Evolutionary conservation across 495 filamentous ascomycete genomes (phyloP).

Genomic region (Aspergillus diversus): DNA sequence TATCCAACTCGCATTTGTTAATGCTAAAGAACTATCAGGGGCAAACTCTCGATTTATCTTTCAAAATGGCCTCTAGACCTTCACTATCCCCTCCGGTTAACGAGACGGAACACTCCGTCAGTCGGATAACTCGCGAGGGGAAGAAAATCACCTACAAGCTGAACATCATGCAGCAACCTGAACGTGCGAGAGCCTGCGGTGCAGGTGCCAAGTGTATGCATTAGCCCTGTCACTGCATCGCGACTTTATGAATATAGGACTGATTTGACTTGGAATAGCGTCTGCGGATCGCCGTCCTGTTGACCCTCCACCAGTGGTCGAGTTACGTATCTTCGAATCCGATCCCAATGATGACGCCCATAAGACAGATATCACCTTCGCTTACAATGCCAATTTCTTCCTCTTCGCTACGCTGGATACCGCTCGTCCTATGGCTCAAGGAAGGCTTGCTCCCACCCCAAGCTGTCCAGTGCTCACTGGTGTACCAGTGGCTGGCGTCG

Average conservation of each 20-base stretch:
- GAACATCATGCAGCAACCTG: slow-evolving; percentile 90
- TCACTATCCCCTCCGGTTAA: slow-evolving; percentile 47
- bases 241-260: not conserved
- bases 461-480: slow-evolving; percentile 88
- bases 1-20: too few species aligned
- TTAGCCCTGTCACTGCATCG: not conserved
- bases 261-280: slow-evolving; percentile 52
- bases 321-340: slow-evolving; percentile 84
- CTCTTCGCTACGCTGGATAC: slow-evolving; percentile 91
- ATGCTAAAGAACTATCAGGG: too few species aligned
- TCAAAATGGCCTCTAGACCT: slow-evolving; percentile 41
- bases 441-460: slow-evolving; percentile 68
- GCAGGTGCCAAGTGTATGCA: slow-evolving; percentile 90
- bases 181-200: slow-evolving; percentile 94
- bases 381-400: slow-evolving; percentile 97
- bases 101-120: slow-evolving; percentile 61
- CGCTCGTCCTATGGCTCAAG: slow-evolving; percentile 83
- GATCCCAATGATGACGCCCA: slow-evolving; percentile 56
- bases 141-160: slow-evolving; percentile 80
- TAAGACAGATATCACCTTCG: slow-evolving; percentile 80
- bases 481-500: slow-evolving; percentile 94
- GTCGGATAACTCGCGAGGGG: slow-evolving; percentile 76
- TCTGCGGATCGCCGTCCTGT: slow-evolving; percentile 96
- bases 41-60: not conserved
- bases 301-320: slow-evolving; percentile 95